Percentiles rank a stretch among this genome's conserved stretches.
These are phyloP conservation scores for Daldinia loculata DNA, from an alignment of 495 filamentous ascomycete species.

Conservation along the genomic window DNA sequence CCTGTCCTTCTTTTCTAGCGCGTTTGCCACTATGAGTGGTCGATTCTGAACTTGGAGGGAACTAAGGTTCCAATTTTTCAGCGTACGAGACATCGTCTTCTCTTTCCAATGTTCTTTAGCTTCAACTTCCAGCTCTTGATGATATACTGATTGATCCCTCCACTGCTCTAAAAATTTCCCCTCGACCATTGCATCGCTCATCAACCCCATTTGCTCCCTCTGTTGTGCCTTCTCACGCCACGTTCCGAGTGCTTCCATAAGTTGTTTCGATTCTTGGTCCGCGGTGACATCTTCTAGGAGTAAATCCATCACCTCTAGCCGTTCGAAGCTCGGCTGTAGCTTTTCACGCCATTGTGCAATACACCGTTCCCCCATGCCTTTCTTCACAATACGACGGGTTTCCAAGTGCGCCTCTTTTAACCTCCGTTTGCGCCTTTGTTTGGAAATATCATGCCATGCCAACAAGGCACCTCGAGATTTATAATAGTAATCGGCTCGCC, in stretches of 20 bases:
- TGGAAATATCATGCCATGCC: conserved; percentile 38
- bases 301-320: conserved; percentile 33
- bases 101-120: conserved; percentile 41
- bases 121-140: conserved; percentile 29
- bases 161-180: conserved; percentile 44
- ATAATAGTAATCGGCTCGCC: conserved; percentile 46
- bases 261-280: conserved; percentile 39
- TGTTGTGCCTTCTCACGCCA: conserved; percentile 52
- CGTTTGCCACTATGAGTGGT: conserved; percentile 47
- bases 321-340: conserved; percentile 41
- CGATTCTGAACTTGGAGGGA: conserved; percentile 48
- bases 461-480: conserved; percentile 31
- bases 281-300: conserved; percentile 30
- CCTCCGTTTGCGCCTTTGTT: conserved; percentile 42
- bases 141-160: conserved; percentile 32
- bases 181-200: conserved; percentile 49
- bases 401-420: conserved; percentile 45
- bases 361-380: conserved; percentile 44
- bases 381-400: conserved; percentile 46
- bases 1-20: conserved; percentile 56
- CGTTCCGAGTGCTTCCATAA: conserved; percentile 53
- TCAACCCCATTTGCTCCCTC: conserved; percentile 24
- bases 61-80: conserved; percentile 62
- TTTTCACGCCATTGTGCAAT: conserved; percentile 44
- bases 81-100: conserved; percentile 59